Evolutionary conservation across 768 basidiomycete species (phyloP), one percentile per base, ranked within the genome.

Genomic region (Cyclocybe cylindracea): DNA sequence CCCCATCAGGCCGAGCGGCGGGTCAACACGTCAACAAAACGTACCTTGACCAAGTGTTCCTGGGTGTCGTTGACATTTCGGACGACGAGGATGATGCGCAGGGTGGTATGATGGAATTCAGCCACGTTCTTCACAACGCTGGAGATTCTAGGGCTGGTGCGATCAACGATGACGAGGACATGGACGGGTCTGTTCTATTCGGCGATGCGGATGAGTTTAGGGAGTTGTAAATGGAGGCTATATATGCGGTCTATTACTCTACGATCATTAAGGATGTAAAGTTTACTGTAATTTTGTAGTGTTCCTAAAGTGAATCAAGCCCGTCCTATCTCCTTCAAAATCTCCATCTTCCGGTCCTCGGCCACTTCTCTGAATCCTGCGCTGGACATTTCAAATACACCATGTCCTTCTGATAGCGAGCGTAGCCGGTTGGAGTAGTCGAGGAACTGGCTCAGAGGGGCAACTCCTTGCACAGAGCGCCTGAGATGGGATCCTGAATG

Each of bases 131-230:
- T 44, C 80, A 80, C 54, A 71, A 78, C 36, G 74, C 77, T 10
- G 83, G 83, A 11, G 80, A 82, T 40, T 71, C 77, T 55, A 74
- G 78, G 48, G 74, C 79, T n/a, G 81, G 80, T 1, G 78, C 76
- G n/a, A 76, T 73, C 8, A 83, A 86, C 18, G 88, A 91, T 48
- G 88, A 88, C 29, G 88, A 91, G 39, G 89, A 87, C 39, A 79
- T 87, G 60, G 89, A 90, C 51, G 85, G 83, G 35, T 80, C 79
- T 10, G 78, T 84, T 37, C 81, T 91, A 38, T 88, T 90, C 55
- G 90, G 86, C 9, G 91, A 94, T 66, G 91, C 91, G 33, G 91
- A 93, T 60, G 90, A 93, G 70, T 70, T 73, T 31, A 79, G 75
- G 63, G 86, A 86, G 59, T 63, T 87, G 54, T 82, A 64, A 71